phyloP scores from a whole-genome alignment of 345 rosid genomes.

The Firmiana major region DNA sequence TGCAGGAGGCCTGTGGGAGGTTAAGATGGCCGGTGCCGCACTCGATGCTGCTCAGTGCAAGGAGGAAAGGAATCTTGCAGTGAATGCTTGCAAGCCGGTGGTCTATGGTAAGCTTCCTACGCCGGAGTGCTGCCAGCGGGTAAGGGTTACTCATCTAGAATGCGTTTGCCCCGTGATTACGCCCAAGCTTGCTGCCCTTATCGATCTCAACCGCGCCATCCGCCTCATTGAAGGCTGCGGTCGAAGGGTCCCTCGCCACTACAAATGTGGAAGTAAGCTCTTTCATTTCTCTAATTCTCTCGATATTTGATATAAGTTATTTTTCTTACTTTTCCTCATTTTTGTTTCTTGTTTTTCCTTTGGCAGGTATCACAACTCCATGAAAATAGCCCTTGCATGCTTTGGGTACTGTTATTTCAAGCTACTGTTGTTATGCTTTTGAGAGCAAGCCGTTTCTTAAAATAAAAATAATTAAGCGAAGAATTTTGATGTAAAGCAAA shows the following conservation, averaged over 20 bases:
- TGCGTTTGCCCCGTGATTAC: slow-evolving; percentile 28
- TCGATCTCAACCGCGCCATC: slow-evolving; percentile 32
- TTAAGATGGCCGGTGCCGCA: slow-evolving; percentile 10
- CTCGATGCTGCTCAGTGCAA: slow-evolving; percentile 26
- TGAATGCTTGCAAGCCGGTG: slow-evolving; percentile 37
- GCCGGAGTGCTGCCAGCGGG: slow-evolving; percentile 29
- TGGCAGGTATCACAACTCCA: slow-evolving; percentile 31
- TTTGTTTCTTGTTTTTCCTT: not conserved
- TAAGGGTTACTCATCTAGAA: slow-evolving; percentile 23
- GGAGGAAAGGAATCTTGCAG: slow-evolving; percentile 29
- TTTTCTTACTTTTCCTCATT: not conserved
- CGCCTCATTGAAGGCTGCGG: slow-evolving; percentile 36
- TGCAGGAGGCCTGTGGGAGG: not conserved
- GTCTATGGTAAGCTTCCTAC: slow-evolving; percentile 29
- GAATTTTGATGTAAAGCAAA: no score
- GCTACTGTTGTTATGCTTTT: not conserved
- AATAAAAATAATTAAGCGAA: not conserved
- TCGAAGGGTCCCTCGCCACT: slow-evolving; percentile 34
- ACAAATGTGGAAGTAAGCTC: slow-evolving; percentile 37
- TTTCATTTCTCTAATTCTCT: not conserved
- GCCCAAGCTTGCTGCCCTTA: slow-evolving; percentile 25
- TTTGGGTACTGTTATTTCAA: not conserved
- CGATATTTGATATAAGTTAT: not conserved
- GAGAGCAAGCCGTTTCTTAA: not conserved
- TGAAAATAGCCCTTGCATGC: not conserved